Evolutionary conservation across 768 basidiomycete species (phyloP), one percentile per base, ranked within the genome.

Genomic region (Leccinellum luteum): DNA sequence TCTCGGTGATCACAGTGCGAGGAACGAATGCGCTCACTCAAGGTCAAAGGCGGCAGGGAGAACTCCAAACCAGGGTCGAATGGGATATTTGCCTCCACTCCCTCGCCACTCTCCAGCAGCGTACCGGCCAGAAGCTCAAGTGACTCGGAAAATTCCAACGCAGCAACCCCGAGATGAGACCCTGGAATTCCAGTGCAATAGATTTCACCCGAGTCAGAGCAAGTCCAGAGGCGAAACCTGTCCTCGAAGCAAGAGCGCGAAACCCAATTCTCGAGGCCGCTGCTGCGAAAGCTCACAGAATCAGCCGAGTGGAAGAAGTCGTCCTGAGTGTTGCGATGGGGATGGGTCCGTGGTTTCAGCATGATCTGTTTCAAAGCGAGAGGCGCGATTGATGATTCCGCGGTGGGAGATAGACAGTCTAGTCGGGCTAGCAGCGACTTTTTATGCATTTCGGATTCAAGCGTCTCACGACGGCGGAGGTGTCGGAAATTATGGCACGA

Each of bases 171-270:
- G 21, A 82, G 69, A 30, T 76, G 69, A 17, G 79, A 74, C 51
- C 85, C 80, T 31, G 76, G 65, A 48, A 88, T 78, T 17, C 74
- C 77, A 31, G 66, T 60, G 49, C 68, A 60, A 17, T 70, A 69
- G 34, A 75, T 58, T 19, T 75, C 66, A 35, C 79, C 68, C 13
- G 69, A 75, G 19, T 75, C 75, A 23, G 71, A 66, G 4, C 77
- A 76, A 13, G 79, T 70, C 75, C 85, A 87, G 4, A 89, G 75
- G 27, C 75, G 71, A 60, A 81, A 74, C 31, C 89, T 78, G 55
- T 92, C 88, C 70, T 92, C 90, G 68, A 89, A 91, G 66, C 86
- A 87, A 25, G 87, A 85, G 4, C 90, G 85, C 35, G 78, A 75
- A 59, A 83, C 77, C 90, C 90, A 92, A n/a, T 74, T 79, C 44